Evolutionary conservation across 163 green algal species (phyloP).

Genomic region (Scenedesmus sp.): DNA sequence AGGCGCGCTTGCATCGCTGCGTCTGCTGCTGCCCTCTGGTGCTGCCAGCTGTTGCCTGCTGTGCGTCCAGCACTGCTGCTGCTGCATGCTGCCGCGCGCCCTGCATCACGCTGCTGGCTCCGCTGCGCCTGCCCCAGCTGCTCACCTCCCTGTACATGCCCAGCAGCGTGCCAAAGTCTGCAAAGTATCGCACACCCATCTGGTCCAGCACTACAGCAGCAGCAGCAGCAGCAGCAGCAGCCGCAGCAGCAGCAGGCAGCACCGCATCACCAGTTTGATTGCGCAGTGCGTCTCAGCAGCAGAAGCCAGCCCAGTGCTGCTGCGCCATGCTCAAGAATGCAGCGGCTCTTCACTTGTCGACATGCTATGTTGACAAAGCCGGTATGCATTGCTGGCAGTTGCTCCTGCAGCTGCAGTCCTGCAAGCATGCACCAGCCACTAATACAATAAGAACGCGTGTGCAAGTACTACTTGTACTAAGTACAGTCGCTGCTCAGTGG

Average conservation of each 20-base stretch:
- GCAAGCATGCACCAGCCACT: background rate
- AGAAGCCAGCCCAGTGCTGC: background rate
- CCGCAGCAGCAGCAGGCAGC: background rate
- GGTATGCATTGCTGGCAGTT: too few species aligned
- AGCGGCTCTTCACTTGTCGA: too few species aligned
- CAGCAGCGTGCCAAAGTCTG: constrained; percentile 64
- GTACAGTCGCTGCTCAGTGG: too few species aligned
- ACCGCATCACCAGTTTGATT: background rate
- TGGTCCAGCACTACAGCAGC: constrained; percentile 53
- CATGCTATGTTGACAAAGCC: too few species aligned
- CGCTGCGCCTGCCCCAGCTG: background rate
- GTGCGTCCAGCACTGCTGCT: background rate
- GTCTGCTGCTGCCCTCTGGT: too few species aligned
- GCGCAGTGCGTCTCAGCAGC: background rate
- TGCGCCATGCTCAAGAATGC: background rate
- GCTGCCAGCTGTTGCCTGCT: background rate
- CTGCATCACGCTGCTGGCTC: background rate
- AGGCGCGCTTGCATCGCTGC: too few species aligned
- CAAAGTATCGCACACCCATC: constrained; percentile 55
- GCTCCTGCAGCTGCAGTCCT: too few species aligned
- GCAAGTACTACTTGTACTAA: too few species aligned
- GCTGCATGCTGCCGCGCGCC: background rate
- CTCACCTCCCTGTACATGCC: constrained; percentile 58
- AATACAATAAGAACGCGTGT: too few species aligned
- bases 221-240: background rate